Evolutionary conservation across 75 land plant species (phyloP).

Genomic region (Ceratopteris richardii): DNA sequence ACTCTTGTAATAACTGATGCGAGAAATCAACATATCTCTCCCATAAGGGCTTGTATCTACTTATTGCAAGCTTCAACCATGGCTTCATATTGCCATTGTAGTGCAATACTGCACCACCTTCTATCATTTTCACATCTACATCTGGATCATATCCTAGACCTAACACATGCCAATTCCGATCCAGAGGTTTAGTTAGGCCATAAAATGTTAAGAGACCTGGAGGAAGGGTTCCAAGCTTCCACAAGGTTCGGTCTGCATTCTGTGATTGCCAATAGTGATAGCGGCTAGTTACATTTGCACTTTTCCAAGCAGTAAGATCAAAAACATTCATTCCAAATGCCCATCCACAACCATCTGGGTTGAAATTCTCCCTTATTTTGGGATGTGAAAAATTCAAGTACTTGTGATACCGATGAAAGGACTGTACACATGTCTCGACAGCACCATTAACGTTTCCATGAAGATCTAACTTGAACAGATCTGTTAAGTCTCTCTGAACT

Average conservation of each 20-base stretch:
- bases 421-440: conserved; percentile 49
- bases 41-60: conserved; percentile 42
- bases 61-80: conserved; percentile 46
- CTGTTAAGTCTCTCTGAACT: conserved; percentile 49
- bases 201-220: conserved; percentile 46
- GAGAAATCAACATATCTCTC: conserved; percentile 33
- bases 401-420: conserved; percentile 47
- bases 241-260: conserved; percentile 34
- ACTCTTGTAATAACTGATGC: conserved; percentile 17
- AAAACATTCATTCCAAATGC: conserved; percentile 69
- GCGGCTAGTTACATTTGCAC: conserved; percentile 27
- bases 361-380: conserved; percentile 26
- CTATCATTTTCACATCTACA: conserved; percentile 22
- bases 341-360: conserved; percentile 61
- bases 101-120: conserved; percentile 40
- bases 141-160: conserved; percentile 43
- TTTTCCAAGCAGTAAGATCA: conserved; percentile 53
- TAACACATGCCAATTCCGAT: conserved; percentile 37
- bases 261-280: conserved; percentile 51
- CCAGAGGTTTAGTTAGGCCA: conserved; percentile 34
- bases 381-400: conserved; percentile 65
- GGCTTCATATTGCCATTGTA: too few relatives aligned
- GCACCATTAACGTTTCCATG: conserved; percentile 66
- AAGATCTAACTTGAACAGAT: conserved; percentile 39
- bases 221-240: conserved; percentile 55